phyloP scores from a whole-genome alignment of 768 basidiomycete genomes.

The Dentipellis fragilis region DNA sequence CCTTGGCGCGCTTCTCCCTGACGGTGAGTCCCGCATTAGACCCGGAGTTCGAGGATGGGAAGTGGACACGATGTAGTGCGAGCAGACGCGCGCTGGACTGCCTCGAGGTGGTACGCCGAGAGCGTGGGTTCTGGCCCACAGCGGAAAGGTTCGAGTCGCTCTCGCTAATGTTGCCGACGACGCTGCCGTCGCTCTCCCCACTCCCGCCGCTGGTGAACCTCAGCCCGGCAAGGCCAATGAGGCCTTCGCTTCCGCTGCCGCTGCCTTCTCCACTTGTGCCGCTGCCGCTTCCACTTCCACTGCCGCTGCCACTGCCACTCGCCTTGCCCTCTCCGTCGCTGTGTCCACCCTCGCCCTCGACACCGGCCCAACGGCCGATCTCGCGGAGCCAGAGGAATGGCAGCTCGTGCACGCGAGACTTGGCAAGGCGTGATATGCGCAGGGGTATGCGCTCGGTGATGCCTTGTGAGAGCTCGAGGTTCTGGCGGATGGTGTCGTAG shows the following conservation, averaged over 20 bases:
- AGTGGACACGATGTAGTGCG: background rate
- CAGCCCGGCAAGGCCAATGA: background rate
- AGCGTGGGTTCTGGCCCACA: background rate
- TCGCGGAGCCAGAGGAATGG: constrained; percentile 74
- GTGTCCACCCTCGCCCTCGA: constrained; percentile 7
- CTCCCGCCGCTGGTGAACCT: background rate
- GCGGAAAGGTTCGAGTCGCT: background rate
- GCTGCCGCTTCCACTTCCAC: constrained; percentile 8
- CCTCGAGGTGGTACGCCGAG: background rate
- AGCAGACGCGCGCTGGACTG: background rate
- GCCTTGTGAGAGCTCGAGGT: constrained; percentile 62
- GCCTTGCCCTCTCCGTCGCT: constrained; percentile 4
- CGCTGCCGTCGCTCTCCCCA: constrained; percentile 11
- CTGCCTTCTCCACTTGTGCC: constrained; percentile 7
- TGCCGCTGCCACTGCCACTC: constrained; percentile 9
- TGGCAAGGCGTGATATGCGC: constrained; percentile 32
- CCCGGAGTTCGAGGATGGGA: background rate
- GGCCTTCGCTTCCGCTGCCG: constrained; percentile 12
- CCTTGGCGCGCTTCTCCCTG: constrained; percentile 14
- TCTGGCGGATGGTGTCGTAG: constrained; percentile 89
- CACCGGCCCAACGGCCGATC: constrained; percentile 47
- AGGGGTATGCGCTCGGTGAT: constrained; percentile 77
- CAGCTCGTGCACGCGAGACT: constrained; percentile 47
- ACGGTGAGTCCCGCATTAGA: background rate
- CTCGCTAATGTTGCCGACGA: background rate